Evolutionary conservation across 1,139 yeast species (phyloP), one percentile per base, ranked within the genome.

Genomic region (Sugiyamaella castrensis): DNA sequence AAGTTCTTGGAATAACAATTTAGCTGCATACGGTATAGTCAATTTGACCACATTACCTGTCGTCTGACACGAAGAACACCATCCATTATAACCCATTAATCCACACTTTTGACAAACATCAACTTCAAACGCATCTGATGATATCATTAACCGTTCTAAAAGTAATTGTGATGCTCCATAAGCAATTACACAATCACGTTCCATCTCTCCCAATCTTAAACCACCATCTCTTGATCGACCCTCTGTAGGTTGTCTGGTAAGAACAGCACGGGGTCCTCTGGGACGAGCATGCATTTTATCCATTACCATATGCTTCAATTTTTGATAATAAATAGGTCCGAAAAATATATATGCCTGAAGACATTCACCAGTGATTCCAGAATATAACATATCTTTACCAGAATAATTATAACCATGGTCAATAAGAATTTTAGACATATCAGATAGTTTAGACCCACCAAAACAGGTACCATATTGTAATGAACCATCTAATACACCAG

Each of bases 211-310:
- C 69, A 92, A 78, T 74, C 99, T 85, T 64, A 92, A 78, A 64
- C 99, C 99, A 79, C 99, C 99, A 71, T 92, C 99, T 70, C 98
- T 81, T 1, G 97, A 88, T 71, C 99, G 81, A 78, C 99, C 99
- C 71, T 92, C 99, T 0, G 98, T 92, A 10, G 99, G 99, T 71
- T 92, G 99, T 70, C 99, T 83, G 2, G 99, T 92, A 56, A 92
- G 76, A 16, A 94, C 98, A 0, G 98, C 98, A 59, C 98, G 81
- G 49, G 99, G 99, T 53, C 99, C 99, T 68, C 98, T 81, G 2
- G 98, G 97, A 76, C 99, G 86, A 0, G 98, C 98, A 65, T 92
- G 99, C 98, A 92, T 92, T 71, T 94, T 92, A 72, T 92, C 99
- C 71, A 92, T 73, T 46, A 92, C 99, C 99, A 92, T 92, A 71